Evolutionary conservation across 495 filamentous ascomycete genomes (phyloP).

Genomic region (Neurospora sp.): DNA sequence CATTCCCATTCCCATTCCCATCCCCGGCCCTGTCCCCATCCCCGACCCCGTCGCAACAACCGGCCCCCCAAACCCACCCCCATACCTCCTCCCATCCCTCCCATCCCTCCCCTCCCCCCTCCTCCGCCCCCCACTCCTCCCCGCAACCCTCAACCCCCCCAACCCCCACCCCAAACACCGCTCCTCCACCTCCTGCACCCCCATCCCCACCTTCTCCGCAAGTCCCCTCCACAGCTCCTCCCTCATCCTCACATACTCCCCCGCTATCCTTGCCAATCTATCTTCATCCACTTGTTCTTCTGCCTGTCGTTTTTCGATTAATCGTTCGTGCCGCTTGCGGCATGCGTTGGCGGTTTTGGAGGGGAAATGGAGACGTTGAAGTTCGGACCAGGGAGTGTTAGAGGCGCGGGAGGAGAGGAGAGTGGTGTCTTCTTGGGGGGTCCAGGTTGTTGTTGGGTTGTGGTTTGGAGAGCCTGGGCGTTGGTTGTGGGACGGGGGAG

Average conservation of each 20-base stretch:
- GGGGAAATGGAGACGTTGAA: slow-evolving; percentile 57
- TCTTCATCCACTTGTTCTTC: slow-evolving; percentile 54
- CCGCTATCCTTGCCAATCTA: slow-evolving; percentile 52
- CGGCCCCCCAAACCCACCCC: neutral
- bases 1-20: no score
- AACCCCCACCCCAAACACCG: slow-evolving; percentile 34
- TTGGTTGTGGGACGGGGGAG: neutral
- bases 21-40: no score
- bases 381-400: slow-evolving; percentile 46
- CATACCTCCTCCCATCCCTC: neutral
- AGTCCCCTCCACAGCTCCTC: slow-evolving; percentile 54
- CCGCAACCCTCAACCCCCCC: neutral
- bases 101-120: slow-evolving; percentile 34
- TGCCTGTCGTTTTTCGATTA: slow-evolving; percentile 51
- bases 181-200: slow-evolving; percentile 58
- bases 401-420: neutral
- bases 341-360: slow-evolving; percentile 68
- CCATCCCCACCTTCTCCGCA: slow-evolving; percentile 52
- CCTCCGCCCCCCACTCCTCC: neutral
- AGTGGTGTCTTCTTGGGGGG: neutral
- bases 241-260: slow-evolving; percentile 56
- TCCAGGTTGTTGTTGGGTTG: neutral
- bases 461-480: neutral
- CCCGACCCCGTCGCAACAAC: no score
- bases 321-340: slow-evolving; percentile 65